phyloP scores from a whole-genome alignment of 2,329 filamentous ascomycete species.

The Exophiala bonariae region DNA sequence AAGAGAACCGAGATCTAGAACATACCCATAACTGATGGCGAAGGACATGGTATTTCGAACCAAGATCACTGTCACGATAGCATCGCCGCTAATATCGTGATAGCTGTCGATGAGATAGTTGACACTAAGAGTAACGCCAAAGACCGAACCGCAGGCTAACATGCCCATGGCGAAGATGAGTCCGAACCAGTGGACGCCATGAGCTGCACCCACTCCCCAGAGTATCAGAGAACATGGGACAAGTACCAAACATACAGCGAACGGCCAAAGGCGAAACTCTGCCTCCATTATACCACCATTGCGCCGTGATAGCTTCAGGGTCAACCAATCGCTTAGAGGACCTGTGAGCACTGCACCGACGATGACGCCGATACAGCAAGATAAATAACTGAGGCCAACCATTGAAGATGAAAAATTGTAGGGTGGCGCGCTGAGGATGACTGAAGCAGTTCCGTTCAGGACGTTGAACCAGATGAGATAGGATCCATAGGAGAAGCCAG shows the following conservation, averaged over 20 bases:
- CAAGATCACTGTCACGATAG: conserved; percentile 51
- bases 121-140: conserved; percentile 46
- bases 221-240: conserved; percentile 47
- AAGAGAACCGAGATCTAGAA: not conserved
- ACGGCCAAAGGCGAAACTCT: conserved; percentile 28
- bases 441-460: conserved; percentile 42
- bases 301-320: conserved; percentile 22
- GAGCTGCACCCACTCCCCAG: conserved; percentile 54
- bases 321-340: conserved; percentile 28
- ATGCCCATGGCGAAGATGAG: conserved; percentile 50
- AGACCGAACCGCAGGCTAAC: conserved; percentile 43
- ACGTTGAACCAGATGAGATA: conserved; percentile 44
- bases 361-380: conserved; percentile 22
- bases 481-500: conserved; percentile 42
- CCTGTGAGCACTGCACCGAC: conserved; percentile 19
- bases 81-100: conserved; percentile 49
- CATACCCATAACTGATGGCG: conserved; percentile 44
- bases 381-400: conserved; percentile 41
- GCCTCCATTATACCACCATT: conserved; percentile 29
- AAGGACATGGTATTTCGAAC: conserved; percentile 52
- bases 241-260: conserved; percentile 37
- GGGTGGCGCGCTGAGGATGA: conserved; percentile 36
- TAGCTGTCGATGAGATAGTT: conserved; percentile 52
- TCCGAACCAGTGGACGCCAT: conserved; percentile 50
- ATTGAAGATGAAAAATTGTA: conserved; percentile 40